Evolutionary conservation across 129 eudicot species (phyloP), one percentile per base, ranked within the genome.

Genomic region (carrot (Daucus carota)): DNA sequence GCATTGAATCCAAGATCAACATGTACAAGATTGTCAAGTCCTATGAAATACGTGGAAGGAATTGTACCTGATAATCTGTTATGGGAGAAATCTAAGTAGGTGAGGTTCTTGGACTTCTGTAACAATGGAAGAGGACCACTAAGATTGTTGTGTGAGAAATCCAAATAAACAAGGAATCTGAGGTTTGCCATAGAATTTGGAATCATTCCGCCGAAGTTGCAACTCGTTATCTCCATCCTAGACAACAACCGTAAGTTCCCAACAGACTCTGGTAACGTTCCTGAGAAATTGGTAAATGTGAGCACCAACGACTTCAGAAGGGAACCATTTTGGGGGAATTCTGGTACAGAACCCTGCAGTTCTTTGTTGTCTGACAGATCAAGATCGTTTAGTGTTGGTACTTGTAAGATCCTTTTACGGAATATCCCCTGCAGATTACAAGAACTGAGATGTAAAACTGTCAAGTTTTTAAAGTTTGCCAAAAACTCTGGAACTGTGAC

Each of bases 231-330:
- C 18, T 89, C 91, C 3, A 92, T 59, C 32, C 43, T 31, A 10
- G 80, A 65, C 80, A 92, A 77, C 72, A 22, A 70, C 14, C 12
- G 26, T 11, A 89, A 83, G 67, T 78, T 77, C 40, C 89, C 85
- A 4, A 92, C 81, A 20, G 96, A 84, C 18, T 80, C 81, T 1
- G 89, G 86, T 26, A 89, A 40, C 52, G 3, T 14, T 3, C 89
- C 91, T 0, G 82, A 84, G 65, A 92, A 81, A 6, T 75, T 84
- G 6, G 95, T 84, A 57, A 45, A 0, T 54, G 77, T 75, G 57
- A 89, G 84, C 32, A n/a, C n/a, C n/a, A 77, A 76, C 38, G 89
- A 43, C 44, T 57, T 78, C 38, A 5, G 62, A 59, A 89, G 76
- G 7, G 86, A 76, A 59, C 87, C 78, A 4, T 76, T 69, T 28